Evolutionary conservation across 176 grass and related monocot species (phyloP).

Genomic region (Themeda triandra): DNA sequence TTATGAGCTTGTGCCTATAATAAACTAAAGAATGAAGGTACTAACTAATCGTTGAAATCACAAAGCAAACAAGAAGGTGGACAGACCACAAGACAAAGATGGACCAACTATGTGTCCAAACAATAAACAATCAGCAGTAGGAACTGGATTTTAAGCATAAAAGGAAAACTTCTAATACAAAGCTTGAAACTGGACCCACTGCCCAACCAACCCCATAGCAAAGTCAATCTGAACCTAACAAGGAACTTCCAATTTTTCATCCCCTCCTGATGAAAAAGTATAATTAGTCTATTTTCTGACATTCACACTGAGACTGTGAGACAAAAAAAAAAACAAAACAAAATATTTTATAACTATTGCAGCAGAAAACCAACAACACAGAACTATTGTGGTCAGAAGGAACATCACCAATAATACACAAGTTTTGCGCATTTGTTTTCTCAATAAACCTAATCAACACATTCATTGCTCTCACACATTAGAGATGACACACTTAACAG

Average conservation of each 20-base stretch:
- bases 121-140: not conserved
- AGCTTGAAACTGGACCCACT: constrained; percentile 15
- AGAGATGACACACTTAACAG: not conserved
- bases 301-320: not conserved
- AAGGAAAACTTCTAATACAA: not conserved
- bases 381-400: not conserved
- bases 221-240: not conserved
- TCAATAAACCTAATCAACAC: not conserved
- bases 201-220: constrained; percentile 1
- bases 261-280: not conserved
- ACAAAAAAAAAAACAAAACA: not conserved
- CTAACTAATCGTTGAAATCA: not conserved
- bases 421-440: not conserved
- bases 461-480: not conserved
- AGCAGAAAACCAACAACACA: not conserved
- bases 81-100: not conserved
- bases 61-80: constrained; percentile 16
- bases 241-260: constrained; percentile 1
- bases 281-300: not conserved
- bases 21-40: constrained; percentile 30
- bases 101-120: not conserved
- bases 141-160: not conserved
- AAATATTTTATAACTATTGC: not conserved
- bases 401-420: not conserved
- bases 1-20: not conserved